These are phyloP conservation scores for Acacia melanoxylon DNA, from an alignment of 306 rosid genomes.

Conservation along the genomic window DNA sequence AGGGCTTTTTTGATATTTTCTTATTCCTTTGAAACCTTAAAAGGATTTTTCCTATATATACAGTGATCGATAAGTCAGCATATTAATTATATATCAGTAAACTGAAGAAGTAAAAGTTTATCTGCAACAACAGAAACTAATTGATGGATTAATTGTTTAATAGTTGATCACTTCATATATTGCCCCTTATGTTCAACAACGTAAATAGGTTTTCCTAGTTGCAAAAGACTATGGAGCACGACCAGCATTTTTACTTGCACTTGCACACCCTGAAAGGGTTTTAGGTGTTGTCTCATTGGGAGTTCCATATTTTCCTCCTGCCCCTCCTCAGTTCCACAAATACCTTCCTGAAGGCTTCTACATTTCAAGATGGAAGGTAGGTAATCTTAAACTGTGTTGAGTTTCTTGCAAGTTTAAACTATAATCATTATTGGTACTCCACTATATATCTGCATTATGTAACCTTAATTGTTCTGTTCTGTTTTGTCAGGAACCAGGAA, in stretches of 20 bases:
- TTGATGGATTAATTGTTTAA: no score
- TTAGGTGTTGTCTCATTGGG: slow-evolving; percentile 73
- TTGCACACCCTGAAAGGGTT: slow-evolving; percentile 66
- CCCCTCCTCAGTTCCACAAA: slow-evolving; percentile 19
- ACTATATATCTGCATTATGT: not conserved
- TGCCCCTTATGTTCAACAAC: not conserved
- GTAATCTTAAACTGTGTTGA: slow-evolving; percentile 13
- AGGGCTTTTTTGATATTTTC: no score
- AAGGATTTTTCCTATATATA: no score
- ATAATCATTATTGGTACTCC: slow-evolving; percentile 9
- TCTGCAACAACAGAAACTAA: no score
- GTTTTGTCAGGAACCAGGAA: slow-evolving; percentile 58
- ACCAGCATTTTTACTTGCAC: slow-evolving; percentile 54
- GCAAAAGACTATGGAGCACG: slow-evolving; percentile 78
- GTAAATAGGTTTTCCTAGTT: slow-evolving; percentile 56
- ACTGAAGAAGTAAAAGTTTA: no score
- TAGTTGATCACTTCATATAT: no score
- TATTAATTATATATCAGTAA: no score
- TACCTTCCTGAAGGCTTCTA: slow-evolving; percentile 73
- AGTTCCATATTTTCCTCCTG: slow-evolving; percentile 55
- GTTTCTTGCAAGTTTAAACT: not conserved
- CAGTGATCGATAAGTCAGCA: no score
- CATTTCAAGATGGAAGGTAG: slow-evolving; percentile 81
- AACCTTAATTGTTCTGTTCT: not conserved
- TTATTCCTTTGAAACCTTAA: no score